These are phyloP conservation scores for Physocladia obscura DNA, from an alignment of 192 early-diverging fungal species.

Conservation along the genomic window DNA sequence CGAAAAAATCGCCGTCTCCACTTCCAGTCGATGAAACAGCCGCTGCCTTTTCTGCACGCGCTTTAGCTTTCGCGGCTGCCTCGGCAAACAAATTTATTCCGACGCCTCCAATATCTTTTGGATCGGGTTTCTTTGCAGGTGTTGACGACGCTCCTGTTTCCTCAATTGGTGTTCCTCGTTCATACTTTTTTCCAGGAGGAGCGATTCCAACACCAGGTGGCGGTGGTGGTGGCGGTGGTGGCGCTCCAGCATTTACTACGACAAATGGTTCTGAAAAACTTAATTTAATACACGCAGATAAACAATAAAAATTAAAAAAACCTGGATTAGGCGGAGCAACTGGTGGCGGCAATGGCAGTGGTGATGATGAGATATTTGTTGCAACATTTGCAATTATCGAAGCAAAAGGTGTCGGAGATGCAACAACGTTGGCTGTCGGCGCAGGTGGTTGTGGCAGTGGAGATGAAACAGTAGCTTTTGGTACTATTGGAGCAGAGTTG, in stretches of 20 bases:
- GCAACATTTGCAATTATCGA: neutral
- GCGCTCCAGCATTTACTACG: too few species aligned
- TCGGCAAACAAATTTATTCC: slow-evolving; percentile 30
- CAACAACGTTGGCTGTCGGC: neutral
- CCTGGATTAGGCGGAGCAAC: too few species aligned
- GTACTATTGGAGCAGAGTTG: slow-evolving; percentile 5
- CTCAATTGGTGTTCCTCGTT: slow-evolving; percentile 20
- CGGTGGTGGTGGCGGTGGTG: slow-evolving; percentile 46
- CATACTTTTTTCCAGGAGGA: slow-evolving; percentile 34
- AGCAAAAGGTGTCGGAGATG: neutral
- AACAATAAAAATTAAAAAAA: too few species aligned
- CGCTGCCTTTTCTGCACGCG: slow-evolving; percentile 14
- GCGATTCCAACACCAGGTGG: slow-evolving; percentile 41
- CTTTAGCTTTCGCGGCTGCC: slow-evolving; percentile 17
- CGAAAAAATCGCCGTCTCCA: neutral
- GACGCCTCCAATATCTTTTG: slow-evolving; percentile 39
- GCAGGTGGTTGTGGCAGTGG: neutral
- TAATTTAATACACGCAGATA: too few species aligned
- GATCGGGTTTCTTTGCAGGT: slow-evolving; percentile 39
- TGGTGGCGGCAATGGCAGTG: too few species aligned
- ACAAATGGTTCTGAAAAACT: too few species aligned
- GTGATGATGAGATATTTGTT: neutral
- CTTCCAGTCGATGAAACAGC: neutral
- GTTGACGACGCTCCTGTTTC: neutral
- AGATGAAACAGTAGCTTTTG: neutral